phyloP scores from a whole-genome alignment of 352 stramenopile species.

The Phytophthora brassicae region DNA sequence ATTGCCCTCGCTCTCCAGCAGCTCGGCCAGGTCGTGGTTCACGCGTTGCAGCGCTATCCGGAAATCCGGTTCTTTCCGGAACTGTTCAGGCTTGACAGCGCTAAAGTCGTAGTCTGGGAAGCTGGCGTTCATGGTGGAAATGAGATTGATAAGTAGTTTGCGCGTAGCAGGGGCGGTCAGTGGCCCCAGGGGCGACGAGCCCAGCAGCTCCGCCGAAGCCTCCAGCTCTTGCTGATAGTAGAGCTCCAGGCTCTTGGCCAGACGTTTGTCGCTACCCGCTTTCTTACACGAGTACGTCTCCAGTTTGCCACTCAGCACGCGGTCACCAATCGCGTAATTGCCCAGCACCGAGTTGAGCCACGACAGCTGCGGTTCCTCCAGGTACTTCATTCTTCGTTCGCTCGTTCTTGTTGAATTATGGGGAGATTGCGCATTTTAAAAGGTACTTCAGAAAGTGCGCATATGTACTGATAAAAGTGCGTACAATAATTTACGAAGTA shows the following conservation, averaged over 20 bases:
- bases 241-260: slow-evolving; percentile 88
- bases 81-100: slow-evolving; percentile 87
- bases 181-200: slow-evolving; percentile 77
- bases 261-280: slow-evolving; percentile 89
- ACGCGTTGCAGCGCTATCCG: slow-evolving; percentile 86
- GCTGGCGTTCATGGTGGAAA: slow-evolving; percentile 93
- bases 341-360: slow-evolving; percentile 90
- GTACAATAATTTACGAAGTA: no score
- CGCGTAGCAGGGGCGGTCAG: slow-evolving; percentile 76
- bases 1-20: slow-evolving; percentile 96
- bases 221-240: slow-evolving; percentile 86
- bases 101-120: slow-evolving; percentile 95
- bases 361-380: slow-evolving; percentile 89
- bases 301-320: slow-evolving; percentile 84
- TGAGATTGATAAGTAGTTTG: slow-evolving; percentile 92
- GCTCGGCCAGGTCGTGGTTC: slow-evolving; percentile 86
- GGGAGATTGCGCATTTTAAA: no score
- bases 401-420: slow-evolving; percentile 12
- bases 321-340: slow-evolving; percentile 86
- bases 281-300: slow-evolving; percentile 94
- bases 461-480: no score
- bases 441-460: no score
- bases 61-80: slow-evolving; percentile 86
- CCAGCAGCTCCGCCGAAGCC: slow-evolving; percentile 50
- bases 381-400: slow-evolving; percentile 87